Conservation (phyloP, 352 stramenopile species). For the Blastocystis sp. region DNA sequence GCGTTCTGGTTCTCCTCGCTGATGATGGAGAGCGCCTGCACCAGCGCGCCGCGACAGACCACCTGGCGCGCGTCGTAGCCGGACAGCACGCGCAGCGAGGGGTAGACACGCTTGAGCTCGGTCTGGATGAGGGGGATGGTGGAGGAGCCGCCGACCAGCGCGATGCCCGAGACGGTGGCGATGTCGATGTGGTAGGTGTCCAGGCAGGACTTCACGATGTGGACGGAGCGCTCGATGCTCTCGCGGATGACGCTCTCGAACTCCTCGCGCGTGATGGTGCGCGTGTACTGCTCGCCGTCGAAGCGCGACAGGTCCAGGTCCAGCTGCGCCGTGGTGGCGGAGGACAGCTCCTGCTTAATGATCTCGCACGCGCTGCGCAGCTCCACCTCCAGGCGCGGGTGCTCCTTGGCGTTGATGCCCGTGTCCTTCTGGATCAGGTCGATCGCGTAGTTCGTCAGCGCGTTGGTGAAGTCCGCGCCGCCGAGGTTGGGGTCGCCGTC, state of each 20-base stretch:
- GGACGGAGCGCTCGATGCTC: conserved; percentile 19
- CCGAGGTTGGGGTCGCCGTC: conserved; percentile 74
- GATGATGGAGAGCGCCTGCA: conserved; percentile 24
- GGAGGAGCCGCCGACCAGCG: conserved; percentile 38
- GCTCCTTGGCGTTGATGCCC: conserved; percentile 1
- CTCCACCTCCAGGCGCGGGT: conserved; percentile 30
- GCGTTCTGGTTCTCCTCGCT: background rate
- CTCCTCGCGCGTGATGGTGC: background rate
- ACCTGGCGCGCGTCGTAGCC: conserved; percentile 37
- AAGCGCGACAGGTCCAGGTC: conserved; percentile 32
- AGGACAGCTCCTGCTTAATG: conserved; percentile 40
- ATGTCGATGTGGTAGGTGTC: conserved; percentile 35
- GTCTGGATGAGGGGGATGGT: conserved; percentile 46
- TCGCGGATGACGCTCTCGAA: conserved; percentile 33
- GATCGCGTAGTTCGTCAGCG: background rate
- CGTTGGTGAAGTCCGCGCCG: conserved; percentile 73
- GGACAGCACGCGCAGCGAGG: background rate
- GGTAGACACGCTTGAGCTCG: conserved; percentile 21
- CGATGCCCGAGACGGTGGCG: conserved; percentile 15
- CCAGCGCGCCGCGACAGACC: conserved; percentile 48
- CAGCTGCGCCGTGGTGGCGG: background rate
- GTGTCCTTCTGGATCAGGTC: conserved; percentile 8
- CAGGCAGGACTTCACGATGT: conserved; percentile 28
- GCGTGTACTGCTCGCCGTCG: background rate
- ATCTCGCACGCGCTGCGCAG: conserved; percentile 20